phyloP scores from a whole-genome alignment of 306 rosid species.

The peach (Prunus persica) region Prunus_persica_NCBIv2 NC_034016.1:15567001-15567500 shows the following conservation, averaged over 20 bases:
- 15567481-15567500: not conserved
- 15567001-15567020: constrained; percentile 23
- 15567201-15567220: constrained; percentile 39
- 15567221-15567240: constrained; percentile 19
- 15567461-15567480: not conserved
- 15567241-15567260: constrained; percentile 4
- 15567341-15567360: constrained; percentile 40
- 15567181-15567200: constrained; percentile 33
- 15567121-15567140: constrained; percentile 43
- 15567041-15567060: constrained; percentile 85
- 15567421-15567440: constrained; percentile 2
- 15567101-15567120: constrained; percentile 51
- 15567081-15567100: constrained; percentile 88
- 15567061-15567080: constrained; percentile 98
- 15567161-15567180: constrained; percentile 36
- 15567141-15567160: constrained; percentile 42
- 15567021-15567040: constrained; percentile 13
- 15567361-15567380: constrained; percentile 40
- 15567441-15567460: not conserved
- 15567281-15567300: constrained; percentile 41
- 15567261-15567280: constrained; percentile 36
- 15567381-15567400: constrained; percentile 33
- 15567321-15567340: constrained; percentile 47
- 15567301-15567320: constrained; percentile 46
- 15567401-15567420: constrained; percentile 15